These are phyloP conservation scores for Phanerochaete sordida DNA, from an alignment of 768 basidiomycete species.

Conservation along the genomic window DNA sequence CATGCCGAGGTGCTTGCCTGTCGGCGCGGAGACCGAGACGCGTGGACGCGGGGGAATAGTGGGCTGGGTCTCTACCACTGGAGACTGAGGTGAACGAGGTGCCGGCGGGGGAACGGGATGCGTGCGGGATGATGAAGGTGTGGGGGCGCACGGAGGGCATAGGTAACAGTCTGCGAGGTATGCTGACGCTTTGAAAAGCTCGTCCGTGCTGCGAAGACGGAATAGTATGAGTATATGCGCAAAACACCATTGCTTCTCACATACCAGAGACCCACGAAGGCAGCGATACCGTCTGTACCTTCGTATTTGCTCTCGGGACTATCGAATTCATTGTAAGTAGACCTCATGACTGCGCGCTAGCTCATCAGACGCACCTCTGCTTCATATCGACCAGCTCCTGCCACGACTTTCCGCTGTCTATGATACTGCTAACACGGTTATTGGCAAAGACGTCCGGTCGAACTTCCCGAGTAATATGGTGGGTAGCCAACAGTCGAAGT, in stretches of 20 bases:
- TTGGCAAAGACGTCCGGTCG: conserved; percentile 69
- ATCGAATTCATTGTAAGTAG: too few species aligned
- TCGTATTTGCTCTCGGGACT: conserved; percentile 67
- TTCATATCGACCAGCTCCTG: conserved; percentile 36
- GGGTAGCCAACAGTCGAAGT: conserved; percentile 73
- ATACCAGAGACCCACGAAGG: conserved; percentile 68
- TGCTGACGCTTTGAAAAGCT: conserved; percentile 71
- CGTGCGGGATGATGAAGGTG: too few species aligned
- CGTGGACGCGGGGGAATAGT: neutral
- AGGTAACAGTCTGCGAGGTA: conserved; percentile 62
- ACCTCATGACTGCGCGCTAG: too few species aligned
- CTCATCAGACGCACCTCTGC: conserved; percentile 41
- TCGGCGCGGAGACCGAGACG: neutral
- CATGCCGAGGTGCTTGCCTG: neutral
- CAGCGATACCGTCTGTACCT: conserved; percentile 61
- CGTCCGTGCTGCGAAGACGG: conserved; percentile 54
- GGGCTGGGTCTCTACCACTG: neutral
- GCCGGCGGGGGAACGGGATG: conserved; percentile 3
- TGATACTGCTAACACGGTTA: conserved; percentile 63
- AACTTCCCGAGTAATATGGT: conserved; percentile 70
- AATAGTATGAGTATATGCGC: neutral
- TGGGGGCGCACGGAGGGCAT: conserved; percentile 11
- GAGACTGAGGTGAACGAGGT: neutral
- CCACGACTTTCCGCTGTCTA: conserved; percentile 64
- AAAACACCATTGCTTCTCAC: conserved; percentile 18